phyloP scores from a whole-genome alignment of 1,139 yeast genomes.

The Suhomyces wounanorum region DNA sequence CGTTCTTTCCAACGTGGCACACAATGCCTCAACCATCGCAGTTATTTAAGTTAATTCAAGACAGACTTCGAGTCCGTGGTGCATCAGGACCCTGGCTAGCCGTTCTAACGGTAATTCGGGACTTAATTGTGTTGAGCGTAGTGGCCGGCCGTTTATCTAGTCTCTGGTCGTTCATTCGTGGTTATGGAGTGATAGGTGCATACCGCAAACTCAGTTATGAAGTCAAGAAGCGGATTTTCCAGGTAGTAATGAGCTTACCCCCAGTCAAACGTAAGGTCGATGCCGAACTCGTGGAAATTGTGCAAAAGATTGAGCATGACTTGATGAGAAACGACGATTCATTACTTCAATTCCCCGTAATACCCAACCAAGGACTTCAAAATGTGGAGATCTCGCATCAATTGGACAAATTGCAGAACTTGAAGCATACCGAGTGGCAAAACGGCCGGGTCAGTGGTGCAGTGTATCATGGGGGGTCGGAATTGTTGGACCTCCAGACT shows the following conservation, averaged over 20 bases:
- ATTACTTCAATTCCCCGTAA: slow-evolving; percentile 46
- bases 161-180: slow-evolving; percentile 23
- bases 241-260: slow-evolving; percentile 50
- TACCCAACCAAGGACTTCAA: slow-evolving; percentile 63
- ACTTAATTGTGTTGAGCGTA: slow-evolving; percentile 26
- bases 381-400: slow-evolving; percentile 46
- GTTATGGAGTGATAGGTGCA: slow-evolving; percentile 43
- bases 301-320: slow-evolving; percentile 52
- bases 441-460: slow-evolving; percentile 91
- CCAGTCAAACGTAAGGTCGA: slow-evolving; percentile 59
- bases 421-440: slow-evolving; percentile 78
- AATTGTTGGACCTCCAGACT: slow-evolving; percentile 70
- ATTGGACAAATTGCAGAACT: slow-evolving; percentile 47
- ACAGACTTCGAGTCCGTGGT: background rate
- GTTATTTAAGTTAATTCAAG: background rate
- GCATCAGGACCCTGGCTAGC: background rate
- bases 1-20: background rate
- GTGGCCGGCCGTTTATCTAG: slow-evolving; percentile 17
- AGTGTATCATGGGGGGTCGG: slow-evolving; percentile 91
- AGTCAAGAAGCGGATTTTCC: slow-evolving; percentile 28
- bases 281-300: slow-evolving; percentile 53
- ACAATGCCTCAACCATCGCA: background rate
- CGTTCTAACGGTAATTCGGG: slow-evolving; percentile 24
- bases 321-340: slow-evolving; percentile 54
- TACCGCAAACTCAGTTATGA: slow-evolving; percentile 15